Evolutionary conservation across 768 basidiomycete species (phyloP), one percentile per base, ranked within the genome.

Genomic region (Clitopilus passeckerianus): DNA sequence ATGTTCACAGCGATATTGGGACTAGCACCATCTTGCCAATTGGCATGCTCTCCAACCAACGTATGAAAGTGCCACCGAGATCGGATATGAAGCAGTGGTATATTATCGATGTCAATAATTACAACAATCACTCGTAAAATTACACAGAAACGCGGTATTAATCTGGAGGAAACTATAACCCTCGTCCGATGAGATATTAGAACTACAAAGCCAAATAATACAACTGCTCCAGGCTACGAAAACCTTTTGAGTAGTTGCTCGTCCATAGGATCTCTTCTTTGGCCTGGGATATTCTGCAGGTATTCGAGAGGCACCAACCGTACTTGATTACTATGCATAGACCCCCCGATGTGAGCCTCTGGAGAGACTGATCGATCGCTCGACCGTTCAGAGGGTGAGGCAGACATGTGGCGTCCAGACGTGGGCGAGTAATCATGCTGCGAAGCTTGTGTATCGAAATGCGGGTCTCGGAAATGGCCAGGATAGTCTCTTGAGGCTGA

Each of bases 171-270:
- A 30, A 30, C 27, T 30, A 30, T 7, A 30, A 4, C 7, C 7
- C 27, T 30, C 27, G 7, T 3, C 7, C 27, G 4, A 30, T 30
- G 27, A 30, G 27, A 30, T 7, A 30, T 4, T 12, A 18, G 12
- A 50, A 50, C 46, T 22, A 22, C 12, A 50, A 20, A 50, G 46
- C 27, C 27, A 50, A 7, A 20, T 50, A 10, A 50, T 50, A 20
- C 9, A 12, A 2, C 20, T 12, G 37, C n/a, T 18, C 16, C 23
- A 16, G 27, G 27, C 34, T 41, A 34, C 56, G 78, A 74, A 65
- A 89, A 85, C 23, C 82, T 80, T 63, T 83, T 80, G 54, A 89
- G 72, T 57, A 86, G 73, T 59, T 84, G 83, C 64, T 88, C 86
- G 65, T 89, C 87, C 22, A 78, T 75, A 54, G 86, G 85, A 64